phyloP scores from a whole-genome alignment of 2,329 filamentous ascomycete genomes.

The Cladosporium halotolerans region DNA sequence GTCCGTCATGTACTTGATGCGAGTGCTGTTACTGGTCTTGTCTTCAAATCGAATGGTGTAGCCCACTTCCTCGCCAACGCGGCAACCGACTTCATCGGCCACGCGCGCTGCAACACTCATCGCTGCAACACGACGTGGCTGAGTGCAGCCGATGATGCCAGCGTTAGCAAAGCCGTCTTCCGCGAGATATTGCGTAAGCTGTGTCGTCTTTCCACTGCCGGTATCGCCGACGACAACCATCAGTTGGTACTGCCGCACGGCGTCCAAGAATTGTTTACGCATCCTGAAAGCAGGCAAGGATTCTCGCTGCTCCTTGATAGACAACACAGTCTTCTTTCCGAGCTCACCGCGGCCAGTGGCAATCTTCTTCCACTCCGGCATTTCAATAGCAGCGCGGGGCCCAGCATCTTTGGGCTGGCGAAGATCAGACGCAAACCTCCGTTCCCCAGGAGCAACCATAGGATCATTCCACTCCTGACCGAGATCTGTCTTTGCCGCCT shows the following conservation, averaged over 20 bases:
- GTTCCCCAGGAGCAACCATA: constrained; percentile 78
- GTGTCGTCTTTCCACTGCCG: constrained; percentile 94
- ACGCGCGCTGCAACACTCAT: constrained; percentile 98
- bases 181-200: constrained; percentile 89
- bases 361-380: constrained; percentile 90
- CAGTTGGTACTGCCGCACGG: constrained; percentile 80
- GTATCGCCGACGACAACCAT: constrained; percentile 96
- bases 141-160: constrained; percentile 91
- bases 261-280: constrained; percentile 78
- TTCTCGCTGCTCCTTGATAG: constrained; percentile 91
- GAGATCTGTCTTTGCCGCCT: constrained; percentile 71
- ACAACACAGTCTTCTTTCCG: constrained; percentile 81
- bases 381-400: constrained; percentile 52
- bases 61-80: constrained; percentile 84
- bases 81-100: constrained; percentile 87
- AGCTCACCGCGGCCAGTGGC: constrained; percentile 69
- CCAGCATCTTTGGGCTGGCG: constrained; percentile 53
- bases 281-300: constrained; percentile 85
- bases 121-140: constrained; percentile 91
- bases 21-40: constrained; percentile 76
- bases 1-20: constrained; percentile 99
- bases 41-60: constrained; percentile 98
- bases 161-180: constrained; percentile 84
- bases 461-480: constrained; percentile 94
- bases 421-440: constrained; percentile 84